phyloP scores from a whole-genome alignment of 78 protist species.

The Dictyostelium capitatum region DNA sequence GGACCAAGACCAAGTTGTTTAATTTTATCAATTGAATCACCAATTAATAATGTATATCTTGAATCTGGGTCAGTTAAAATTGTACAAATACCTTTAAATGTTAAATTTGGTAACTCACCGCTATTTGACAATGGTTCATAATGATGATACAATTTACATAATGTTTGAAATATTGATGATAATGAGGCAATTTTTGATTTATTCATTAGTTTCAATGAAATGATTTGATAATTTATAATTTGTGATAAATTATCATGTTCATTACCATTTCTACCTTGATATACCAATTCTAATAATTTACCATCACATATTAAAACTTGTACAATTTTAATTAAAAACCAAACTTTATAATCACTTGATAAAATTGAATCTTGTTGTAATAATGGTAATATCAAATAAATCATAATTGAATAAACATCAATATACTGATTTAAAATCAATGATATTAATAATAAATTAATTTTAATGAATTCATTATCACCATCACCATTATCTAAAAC shows the following conservation, averaged over 20 bases:
- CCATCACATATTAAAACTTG: conserved; percentile 14
- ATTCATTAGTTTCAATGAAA: background rate
- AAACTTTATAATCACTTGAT: background rate
- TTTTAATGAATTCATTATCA: background rate
- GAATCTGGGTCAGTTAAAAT: conserved; percentile 58
- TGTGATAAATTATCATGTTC: background rate
- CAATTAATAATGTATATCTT: conserved; percentile 38
- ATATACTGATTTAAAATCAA: conserved; percentile 15
- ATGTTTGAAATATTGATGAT: conserved; percentile 18
- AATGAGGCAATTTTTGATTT: conserved; percentile 24
- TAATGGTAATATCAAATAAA: conserved; percentile 15
- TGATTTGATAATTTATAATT: background rate
- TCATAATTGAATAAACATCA: conserved; percentile 10
- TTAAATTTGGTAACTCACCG: background rate
- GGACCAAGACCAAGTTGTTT: conserved; percentile 41
- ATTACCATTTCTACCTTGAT: background rate
- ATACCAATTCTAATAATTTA: background rate
- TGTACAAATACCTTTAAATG: conserved; percentile 19
- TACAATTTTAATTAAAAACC: conserved; percentile 33
- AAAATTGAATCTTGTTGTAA: background rate
- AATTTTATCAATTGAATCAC: conserved; percentile 19
- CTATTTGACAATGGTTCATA: background rate
- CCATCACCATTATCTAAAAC: background rate
- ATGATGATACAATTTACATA: conserved; percentile 56
- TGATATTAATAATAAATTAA: background rate